Conservation (phyloP, 148 eudicot genomes). For the Drosera capensis region DNA sequence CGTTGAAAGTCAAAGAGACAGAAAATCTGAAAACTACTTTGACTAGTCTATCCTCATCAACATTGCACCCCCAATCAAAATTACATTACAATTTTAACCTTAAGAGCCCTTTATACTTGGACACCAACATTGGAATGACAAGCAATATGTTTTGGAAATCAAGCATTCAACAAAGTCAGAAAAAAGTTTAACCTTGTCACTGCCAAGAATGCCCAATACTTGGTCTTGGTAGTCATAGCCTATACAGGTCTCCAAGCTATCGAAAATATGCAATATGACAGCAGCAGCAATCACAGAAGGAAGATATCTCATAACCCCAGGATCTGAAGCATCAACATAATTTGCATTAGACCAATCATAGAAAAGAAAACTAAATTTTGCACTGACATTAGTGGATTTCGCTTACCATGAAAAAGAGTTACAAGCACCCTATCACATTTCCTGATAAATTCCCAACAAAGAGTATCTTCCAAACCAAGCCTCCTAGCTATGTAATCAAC, state of each 20-base stretch:
- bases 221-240: constrained; percentile 32
- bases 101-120: too few relatives aligned
- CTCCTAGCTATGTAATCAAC: constrained; percentile 45
- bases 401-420: constrained; percentile 36
- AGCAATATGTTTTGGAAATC: not conserved
- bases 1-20: too few relatives aligned
- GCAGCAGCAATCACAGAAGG: constrained; percentile 62
- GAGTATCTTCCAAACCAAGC: constrained; percentile 25
- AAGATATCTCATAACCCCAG: constrained; percentile 33
- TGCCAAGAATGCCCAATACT: constrained; percentile 31
- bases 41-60: too few relatives aligned
- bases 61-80: too few relatives aligned
- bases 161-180: not conserved
- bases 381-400: not conserved
- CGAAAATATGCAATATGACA: constrained; percentile 43
- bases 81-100: too few relatives aligned
- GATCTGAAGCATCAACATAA: constrained; percentile 30
- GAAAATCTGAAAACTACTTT: too few relatives aligned
- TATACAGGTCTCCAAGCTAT: constrained; percentile 29
- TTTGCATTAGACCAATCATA: not conserved
- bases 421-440: constrained; percentile 39
- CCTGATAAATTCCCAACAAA: constrained; percentile 30
- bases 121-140: not conserved
- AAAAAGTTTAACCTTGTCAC: constrained; percentile 28
- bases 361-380: too few relatives aligned